Conservation (phyloP, 768 basidiomycete species). For the Trametes cingulata region DNA sequence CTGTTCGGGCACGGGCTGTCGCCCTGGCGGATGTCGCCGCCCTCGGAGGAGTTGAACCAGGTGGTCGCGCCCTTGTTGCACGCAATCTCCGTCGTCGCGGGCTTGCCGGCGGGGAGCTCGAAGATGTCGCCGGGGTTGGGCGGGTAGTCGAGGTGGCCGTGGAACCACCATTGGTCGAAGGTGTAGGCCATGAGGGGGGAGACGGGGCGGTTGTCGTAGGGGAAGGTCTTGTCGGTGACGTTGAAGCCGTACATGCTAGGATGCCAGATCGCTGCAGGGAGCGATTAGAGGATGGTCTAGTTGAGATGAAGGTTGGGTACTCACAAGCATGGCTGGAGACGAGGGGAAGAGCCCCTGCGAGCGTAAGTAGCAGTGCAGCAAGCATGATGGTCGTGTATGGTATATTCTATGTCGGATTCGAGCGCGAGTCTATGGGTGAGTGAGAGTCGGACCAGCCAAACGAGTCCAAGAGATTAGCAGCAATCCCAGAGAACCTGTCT, state of each 20-base stretch:
- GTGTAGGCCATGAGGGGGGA: slow-evolving; percentile 38
- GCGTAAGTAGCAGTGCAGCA: slow-evolving; percentile 6
- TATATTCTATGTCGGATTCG: background rate
- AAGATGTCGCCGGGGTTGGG: slow-evolving; percentile 59
- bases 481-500: slow-evolving; percentile 17
- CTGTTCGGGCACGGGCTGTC: slow-evolving; percentile 52
- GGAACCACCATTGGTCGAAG: slow-evolving; percentile 60
- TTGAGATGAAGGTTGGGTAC: background rate
- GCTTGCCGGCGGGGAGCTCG: slow-evolving; percentile 58
- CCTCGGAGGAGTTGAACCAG: slow-evolving; percentile 52
- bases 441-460: slow-evolving; percentile 1
- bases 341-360: slow-evolving; percentile 17
- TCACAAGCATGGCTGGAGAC: slow-evolving; percentile 22
- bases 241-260: slow-evolving; percentile 71
- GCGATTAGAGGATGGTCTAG: background rate
- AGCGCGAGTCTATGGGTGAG: background rate
- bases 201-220: slow-evolving; percentile 67
- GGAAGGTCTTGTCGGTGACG: slow-evolving; percentile 52
- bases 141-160: slow-evolving; percentile 57
- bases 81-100: slow-evolving; percentile 53
- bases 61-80: slow-evolving; percentile 65
- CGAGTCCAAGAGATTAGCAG: background rate
- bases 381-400: slow-evolving; percentile 8
- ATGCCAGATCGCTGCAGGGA: slow-evolving; percentile 46
- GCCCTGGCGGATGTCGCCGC: slow-evolving; percentile 54